Evolutionary conservation across 768 basidiomycete genomes (phyloP).

Genomic region (Cantharellus anzutake): DNA sequence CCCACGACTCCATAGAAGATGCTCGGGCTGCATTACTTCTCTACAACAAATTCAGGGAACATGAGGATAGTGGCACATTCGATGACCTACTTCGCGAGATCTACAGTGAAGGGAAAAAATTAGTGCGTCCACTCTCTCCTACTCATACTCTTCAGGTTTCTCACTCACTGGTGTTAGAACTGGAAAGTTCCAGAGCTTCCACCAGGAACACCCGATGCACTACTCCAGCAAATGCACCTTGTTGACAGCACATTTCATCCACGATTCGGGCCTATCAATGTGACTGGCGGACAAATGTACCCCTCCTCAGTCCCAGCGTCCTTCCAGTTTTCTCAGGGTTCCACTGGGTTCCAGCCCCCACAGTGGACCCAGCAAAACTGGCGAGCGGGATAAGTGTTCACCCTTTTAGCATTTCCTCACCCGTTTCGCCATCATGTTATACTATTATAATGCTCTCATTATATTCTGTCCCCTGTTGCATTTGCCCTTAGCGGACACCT

Average conservation of each 20-base stretch:
- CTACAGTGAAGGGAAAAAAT: slow-evolving; percentile 58
- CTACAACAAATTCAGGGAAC: slow-evolving; percentile 61
- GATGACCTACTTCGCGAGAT: slow-evolving; percentile 77
- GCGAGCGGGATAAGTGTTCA: no score
- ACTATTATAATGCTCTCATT: no score
- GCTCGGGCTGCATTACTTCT: slow-evolving; percentile 70
- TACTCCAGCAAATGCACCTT: no score
- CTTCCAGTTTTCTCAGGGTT: no score
- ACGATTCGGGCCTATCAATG: no score
- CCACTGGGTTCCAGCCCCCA: no score
- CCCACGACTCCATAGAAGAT: slow-evolving; percentile 98
- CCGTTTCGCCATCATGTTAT: neutral
- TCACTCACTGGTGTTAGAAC: slow-evolving; percentile 1
- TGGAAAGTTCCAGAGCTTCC: slow-evolving; percentile 2
- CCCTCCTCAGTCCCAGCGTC: no score
- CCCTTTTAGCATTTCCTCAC: neutral
- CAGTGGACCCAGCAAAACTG: no score
- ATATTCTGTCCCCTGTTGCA: no score
- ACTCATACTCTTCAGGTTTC: neutral
- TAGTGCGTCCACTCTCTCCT: slow-evolving; percentile 26
- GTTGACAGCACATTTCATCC: no score
- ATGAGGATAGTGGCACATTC: slow-evolving; percentile 58
- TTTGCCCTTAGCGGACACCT: no score
- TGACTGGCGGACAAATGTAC: no score
- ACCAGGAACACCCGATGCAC: neutral